Percentiles rank a stretch among this genome's conserved stretches.
These are phyloP conservation scores for Aspergillus phoenicis DNA, from an alignment of 2,329 filamentous ascomycete genomes.

Conservation along the genomic window DNA sequence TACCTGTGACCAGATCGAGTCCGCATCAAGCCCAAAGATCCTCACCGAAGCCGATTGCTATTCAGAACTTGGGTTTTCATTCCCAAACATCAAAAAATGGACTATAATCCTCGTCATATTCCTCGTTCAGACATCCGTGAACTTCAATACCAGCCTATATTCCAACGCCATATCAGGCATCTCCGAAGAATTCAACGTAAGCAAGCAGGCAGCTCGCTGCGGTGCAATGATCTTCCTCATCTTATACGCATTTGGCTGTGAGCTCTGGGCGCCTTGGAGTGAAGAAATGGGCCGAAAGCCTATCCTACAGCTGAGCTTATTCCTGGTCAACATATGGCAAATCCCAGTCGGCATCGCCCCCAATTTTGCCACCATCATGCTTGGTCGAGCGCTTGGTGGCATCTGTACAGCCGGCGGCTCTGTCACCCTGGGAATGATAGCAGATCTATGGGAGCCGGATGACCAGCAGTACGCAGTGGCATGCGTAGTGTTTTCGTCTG, in stretches of 20 bases:
- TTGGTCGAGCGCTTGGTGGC: conserved; percentile 70
- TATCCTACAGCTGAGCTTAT: conserved; percentile 70
- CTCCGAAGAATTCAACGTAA: conserved; percentile 67
- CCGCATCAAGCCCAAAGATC: background rate
- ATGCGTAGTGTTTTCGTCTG: conserved; percentile 76
- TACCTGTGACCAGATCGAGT: background rate
- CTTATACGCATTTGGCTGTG: conserved; percentile 80
- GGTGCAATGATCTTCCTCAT: conserved; percentile 80
- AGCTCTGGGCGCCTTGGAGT: conserved; percentile 85
- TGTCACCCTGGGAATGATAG: conserved; percentile 74
- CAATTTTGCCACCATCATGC: conserved; percentile 71
- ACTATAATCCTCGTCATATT: conserved; percentile 72
- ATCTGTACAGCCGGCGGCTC: conserved; percentile 72
- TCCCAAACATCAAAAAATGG: conserved; percentile 68
- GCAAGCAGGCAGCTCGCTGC: conserved; percentile 67
- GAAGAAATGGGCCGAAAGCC: conserved; percentile 80
- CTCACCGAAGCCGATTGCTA: conserved; percentile 64
- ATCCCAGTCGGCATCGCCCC: conserved; percentile 71
- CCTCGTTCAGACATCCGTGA: conserved; percentile 74
- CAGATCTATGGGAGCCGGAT: conserved; percentile 72
- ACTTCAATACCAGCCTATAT: conserved; percentile 76
- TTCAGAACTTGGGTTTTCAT: conserved; percentile 66
- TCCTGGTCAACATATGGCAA: conserved; percentile 77
- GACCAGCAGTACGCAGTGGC: conserved; percentile 76
- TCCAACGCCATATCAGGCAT: conserved; percentile 70